phyloP scores from a whole-genome alignment of 345 rosid species.

The Mercurialis annua region DNA sequence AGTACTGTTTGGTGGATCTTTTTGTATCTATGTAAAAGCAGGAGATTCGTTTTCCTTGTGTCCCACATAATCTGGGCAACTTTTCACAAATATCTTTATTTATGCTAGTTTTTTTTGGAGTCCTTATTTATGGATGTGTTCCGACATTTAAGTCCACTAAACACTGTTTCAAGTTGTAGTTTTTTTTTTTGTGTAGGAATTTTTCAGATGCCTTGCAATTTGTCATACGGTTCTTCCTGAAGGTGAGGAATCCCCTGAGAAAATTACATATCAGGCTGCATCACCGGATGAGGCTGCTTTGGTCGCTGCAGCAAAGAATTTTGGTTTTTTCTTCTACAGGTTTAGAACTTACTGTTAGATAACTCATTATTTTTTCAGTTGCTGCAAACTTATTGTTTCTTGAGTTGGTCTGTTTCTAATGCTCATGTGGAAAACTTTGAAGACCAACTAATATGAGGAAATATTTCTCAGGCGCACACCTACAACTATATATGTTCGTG shows the following conservation, averaged over 20 bases:
- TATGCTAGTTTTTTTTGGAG: too few species aligned
- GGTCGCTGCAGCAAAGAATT: conserved; percentile 95
- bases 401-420: conserved; percentile 6
- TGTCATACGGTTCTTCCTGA: conserved; percentile 99
- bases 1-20: conserved; percentile 5
- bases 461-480: conserved; percentile 80
- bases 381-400: background rate
- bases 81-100: background rate
- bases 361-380: background rate
- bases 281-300: conserved; percentile 99
- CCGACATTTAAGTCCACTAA: conserved; percentile 1
- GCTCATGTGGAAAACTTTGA: background rate
- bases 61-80: background rate
- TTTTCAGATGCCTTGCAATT: conserved; percentile 97
- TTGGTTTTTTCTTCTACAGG: conserved; percentile 98
- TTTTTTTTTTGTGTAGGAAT: conserved; percentile 57
- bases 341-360: conserved; percentile 20
- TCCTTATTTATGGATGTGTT: background rate
- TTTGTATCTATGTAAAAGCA: background rate
- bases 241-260: conserved; percentile 96
- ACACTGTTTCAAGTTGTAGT: conserved; percentile 10
- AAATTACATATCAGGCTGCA: conserved; percentile 94
- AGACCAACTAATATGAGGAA: conserved; percentile 16
- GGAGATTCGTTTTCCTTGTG: background rate
- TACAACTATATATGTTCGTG: conserved; percentile 86